Conservation (phyloP, 1,284 basidiomycete species). For the Meripilus lineatus region DNA sequence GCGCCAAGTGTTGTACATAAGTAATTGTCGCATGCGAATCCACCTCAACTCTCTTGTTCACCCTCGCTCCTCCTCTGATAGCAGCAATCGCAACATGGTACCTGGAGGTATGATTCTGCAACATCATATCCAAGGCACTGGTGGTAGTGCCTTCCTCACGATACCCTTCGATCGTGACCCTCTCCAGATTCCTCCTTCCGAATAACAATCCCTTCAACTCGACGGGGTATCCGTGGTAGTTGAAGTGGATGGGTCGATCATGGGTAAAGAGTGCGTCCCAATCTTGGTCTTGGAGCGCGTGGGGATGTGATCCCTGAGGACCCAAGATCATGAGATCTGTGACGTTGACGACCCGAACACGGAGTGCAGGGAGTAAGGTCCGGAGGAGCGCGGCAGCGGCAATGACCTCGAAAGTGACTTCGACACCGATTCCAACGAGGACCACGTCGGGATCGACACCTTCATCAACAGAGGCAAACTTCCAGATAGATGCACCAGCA, state of each 20-base stretch:
- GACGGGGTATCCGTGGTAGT: slow-evolving; percentile 81
- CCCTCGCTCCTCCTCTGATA: slow-evolving; percentile 44
- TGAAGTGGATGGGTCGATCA: slow-evolving; percentile 70
- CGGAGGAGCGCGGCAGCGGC: slow-evolving; percentile 74
- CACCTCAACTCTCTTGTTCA: slow-evolving; percentile 49
- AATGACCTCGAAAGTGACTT: slow-evolving; percentile 74
- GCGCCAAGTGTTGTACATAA: slow-evolving; percentile 47
- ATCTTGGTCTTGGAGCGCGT: slow-evolving; percentile 59
- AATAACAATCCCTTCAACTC: slow-evolving; percentile 63
- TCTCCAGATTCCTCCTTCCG: slow-evolving; percentile 41
- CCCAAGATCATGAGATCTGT: slow-evolving; percentile 81
- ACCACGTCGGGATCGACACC: slow-evolving; percentile 67
- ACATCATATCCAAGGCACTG: slow-evolving; percentile 72
- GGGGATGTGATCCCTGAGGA: slow-evolving; percentile 66
- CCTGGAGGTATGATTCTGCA: slow-evolving; percentile 59
- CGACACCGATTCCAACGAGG: slow-evolving; percentile 71
- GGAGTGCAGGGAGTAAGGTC: slow-evolving; percentile 54
- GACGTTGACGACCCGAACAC: slow-evolving; percentile 79
- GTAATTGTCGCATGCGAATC: slow-evolving; percentile 49
- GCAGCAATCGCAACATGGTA: slow-evolving; percentile 59
- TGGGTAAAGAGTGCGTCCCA: slow-evolving; percentile 71
- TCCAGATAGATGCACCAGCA: slow-evolving; percentile 72
- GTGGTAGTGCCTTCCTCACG: slow-evolving; percentile 69
- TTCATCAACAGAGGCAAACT: slow-evolving; percentile 65
- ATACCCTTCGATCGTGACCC: slow-evolving; percentile 54